Base-by-base conservation (phyloP, 139 green algal species). In the Parachlorella kessleri region DNA sequence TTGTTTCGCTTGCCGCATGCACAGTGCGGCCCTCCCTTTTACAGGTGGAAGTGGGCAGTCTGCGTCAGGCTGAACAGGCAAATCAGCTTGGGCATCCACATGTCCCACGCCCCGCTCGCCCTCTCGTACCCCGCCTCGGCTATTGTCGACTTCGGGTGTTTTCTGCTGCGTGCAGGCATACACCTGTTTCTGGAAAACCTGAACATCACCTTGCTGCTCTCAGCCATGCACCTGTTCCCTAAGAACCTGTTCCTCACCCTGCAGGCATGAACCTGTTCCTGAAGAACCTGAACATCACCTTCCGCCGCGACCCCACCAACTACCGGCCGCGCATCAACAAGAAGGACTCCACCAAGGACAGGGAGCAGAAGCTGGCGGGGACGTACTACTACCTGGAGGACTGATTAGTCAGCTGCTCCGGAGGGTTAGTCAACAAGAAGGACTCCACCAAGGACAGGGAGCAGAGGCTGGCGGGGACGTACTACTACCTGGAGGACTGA, bases 391-490 rank as follows among this genome's bases (percentile, higher is more conserved):
- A 89, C 70, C 74, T 86, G 18, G 86, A 80, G 28, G 85, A 87
- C 55, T 66, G 84, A 21, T 84, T 55, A 85, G 66, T n/a, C n/a
- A n/a, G n/a, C n/a, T n/a, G n/a, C n/a, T n/a, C n/a, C n/a, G n/a
- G n/a, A n/a, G n/a, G n/a, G n/a, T n/a, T n/a, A n/a, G n/a, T 99
- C 92, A 99, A 99, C 91, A 99, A 99, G 90, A 75, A 86, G 54
- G 88, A 94, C 14, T 98, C 93, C 5, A 90, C 91, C 59, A 99
- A 99, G 86, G 97, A 99, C 84, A 72, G 90, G 36, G 96, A 99
- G 83, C 97, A 99, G 88, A 99, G 99, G 88, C 66, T 88, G 59
- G 92, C 94, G 1, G 96, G 96, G 48, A 95, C 89, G 21, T 98
- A 90, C 83, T 99, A 97, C 88, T 89, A 89, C 48, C 21, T 59